phyloP scores from a whole-genome alignment of 192 early-diverging fungal genomes.

The Coemansia sp. region DNA sequence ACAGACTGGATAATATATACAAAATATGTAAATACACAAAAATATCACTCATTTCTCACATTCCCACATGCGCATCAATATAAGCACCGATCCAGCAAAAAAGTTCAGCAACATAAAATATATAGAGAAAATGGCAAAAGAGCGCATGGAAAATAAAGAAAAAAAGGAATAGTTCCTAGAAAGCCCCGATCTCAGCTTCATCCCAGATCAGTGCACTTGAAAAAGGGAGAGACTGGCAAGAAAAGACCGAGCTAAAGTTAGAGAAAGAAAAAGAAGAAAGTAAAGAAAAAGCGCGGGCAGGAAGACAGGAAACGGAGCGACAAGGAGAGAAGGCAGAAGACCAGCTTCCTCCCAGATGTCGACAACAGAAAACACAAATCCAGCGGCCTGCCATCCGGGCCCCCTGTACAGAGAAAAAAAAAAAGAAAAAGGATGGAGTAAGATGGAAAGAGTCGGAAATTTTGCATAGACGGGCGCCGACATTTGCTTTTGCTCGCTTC shows the following conservation, averaged over 20 bases:
- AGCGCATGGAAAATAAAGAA: slow-evolving; percentile 2
- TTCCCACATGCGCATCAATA: background rate
- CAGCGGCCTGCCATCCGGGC: slow-evolving; percentile 4
- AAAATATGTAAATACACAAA: background rate
- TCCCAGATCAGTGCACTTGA: background rate
- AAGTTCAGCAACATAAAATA: background rate
- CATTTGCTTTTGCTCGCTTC: no score
- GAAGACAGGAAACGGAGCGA: slow-evolving; percentile 1
- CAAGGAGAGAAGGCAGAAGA: background rate
- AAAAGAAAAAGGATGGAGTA: no score
- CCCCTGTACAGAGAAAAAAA: slow-evolving; percentile 1
- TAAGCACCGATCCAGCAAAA: background rate
- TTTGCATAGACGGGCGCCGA: background rate
- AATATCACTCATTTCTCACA: no score
- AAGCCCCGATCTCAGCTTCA: background rate
- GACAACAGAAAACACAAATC: background rate
- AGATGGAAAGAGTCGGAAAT: background rate
- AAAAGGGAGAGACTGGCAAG: background rate
- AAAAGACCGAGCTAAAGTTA: background rate
- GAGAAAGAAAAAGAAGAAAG: background rate
- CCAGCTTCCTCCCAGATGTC: background rate
- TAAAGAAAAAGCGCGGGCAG: background rate
- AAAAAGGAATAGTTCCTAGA: background rate
- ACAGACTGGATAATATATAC: background rate
- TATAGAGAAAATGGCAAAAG: background rate